A percentile compares a stretch with the other conserved stretches of the same genome.
These are phyloP conservation scores for Claviceps cyperi DNA, from an alignment of 2,329 filamentous ascomycete species.

Conservation along the genomic window DNA sequence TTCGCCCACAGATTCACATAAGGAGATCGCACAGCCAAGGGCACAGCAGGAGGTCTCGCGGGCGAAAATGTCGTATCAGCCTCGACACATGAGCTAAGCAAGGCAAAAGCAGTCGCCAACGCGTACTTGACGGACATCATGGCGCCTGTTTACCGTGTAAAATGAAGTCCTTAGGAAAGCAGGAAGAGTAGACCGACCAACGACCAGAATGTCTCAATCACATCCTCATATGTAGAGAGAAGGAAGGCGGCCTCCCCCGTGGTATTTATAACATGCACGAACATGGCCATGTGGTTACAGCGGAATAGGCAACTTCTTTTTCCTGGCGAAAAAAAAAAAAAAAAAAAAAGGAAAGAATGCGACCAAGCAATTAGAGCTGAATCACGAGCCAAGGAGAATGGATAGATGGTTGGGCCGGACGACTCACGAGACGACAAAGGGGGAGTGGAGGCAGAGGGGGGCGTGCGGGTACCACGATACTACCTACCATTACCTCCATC, in stretches of 20 bases:
- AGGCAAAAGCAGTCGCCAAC: conserved; percentile 8
- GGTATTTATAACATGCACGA: conserved; percentile 8
- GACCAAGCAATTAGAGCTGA: background rate
- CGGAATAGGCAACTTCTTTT: background rate
- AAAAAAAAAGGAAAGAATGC: background rate
- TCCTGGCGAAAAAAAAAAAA: background rate
- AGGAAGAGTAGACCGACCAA: background rate
- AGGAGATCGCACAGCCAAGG: conserved; percentile 59
- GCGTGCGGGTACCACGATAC: background rate
- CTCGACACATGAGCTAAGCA: conserved; percentile 7
- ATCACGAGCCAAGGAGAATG: background rate
- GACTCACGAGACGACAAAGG: background rate
- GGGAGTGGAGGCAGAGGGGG: background rate
- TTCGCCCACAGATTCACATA: conserved; percentile 60
- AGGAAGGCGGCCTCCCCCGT: background rate
- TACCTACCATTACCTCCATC: background rate
- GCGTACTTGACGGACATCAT: conserved; percentile 12
- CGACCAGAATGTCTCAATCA: conserved; percentile 2
- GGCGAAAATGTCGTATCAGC: conserved; percentile 43
- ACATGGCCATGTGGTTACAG: conserved; percentile 1
- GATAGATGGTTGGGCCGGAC: background rate
- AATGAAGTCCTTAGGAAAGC: conserved; percentile 2
- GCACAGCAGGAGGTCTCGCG: conserved; percentile 51
- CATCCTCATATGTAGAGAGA: conserved; percentile 1
- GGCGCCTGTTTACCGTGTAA: conserved; percentile 1